These are phyloP conservation scores for Colletotrichum higginsianum DNA, from an alignment of 2,329 filamentous ascomycete species.

Conservation along the genomic window DNA sequence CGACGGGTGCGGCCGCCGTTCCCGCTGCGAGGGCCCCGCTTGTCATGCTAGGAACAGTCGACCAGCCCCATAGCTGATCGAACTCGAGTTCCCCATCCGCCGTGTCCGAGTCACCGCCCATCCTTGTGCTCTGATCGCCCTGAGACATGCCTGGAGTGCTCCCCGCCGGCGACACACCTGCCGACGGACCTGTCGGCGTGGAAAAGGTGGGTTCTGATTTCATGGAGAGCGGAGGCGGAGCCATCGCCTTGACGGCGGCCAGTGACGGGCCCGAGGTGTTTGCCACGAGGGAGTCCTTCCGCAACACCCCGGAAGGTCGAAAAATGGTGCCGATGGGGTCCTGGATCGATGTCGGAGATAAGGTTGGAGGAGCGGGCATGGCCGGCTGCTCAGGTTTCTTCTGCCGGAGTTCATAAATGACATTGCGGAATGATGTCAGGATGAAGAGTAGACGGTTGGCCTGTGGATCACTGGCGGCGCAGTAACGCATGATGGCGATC, in stretches of 20 bases:
- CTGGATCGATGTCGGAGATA: conserved; percentile 40
- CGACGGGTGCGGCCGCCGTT: background rate
- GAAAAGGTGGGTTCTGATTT: conserved; percentile 37
- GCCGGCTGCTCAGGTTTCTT: conserved; percentile 43
- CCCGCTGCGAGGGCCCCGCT: conserved; percentile 3
- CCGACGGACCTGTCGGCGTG: conserved; percentile 22
- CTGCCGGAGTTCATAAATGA: conserved; percentile 48
- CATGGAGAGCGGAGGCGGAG: conserved; percentile 34
- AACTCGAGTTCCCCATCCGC: conserved; percentile 55
- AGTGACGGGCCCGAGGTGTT: background rate
- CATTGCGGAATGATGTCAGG: conserved; percentile 62
- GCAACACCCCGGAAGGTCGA: conserved; percentile 29
- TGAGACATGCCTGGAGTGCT: conserved; percentile 42
- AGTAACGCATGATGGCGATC: conserved; percentile 65
- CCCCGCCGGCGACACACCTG: conserved; percentile 39
- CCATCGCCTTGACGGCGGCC: conserved; percentile 27
- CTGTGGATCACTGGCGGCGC: conserved; percentile 63
- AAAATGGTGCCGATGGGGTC: conserved; percentile 52
- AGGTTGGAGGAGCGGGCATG: conserved; percentile 43
- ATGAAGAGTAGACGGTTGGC: conserved; percentile 66
- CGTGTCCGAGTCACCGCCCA: conserved; percentile 43
- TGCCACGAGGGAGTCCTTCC: conserved; percentile 38
- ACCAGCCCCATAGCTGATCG: conserved; percentile 53
- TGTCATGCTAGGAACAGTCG: conserved; percentile 12
- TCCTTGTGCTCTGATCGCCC: conserved; percentile 33